These are phyloP conservation scores for Eleusine indica DNA, from an alignment of 176 grass and related monocot genomes.

Conservation along the genomic window DNA sequence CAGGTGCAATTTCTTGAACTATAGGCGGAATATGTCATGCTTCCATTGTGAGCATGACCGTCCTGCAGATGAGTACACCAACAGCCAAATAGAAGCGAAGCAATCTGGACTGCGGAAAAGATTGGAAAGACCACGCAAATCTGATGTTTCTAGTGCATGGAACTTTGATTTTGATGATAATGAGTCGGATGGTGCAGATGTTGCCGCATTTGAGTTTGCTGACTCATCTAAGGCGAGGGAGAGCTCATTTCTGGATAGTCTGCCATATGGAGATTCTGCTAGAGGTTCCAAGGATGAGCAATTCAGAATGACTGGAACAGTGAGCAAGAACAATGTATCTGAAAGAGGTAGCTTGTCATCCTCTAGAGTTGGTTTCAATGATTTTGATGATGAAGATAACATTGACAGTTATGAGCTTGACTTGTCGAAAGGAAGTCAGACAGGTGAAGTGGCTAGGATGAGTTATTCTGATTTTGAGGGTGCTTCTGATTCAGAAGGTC, in stretches of 20 bases:
- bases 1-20: slow-evolving; percentile 99
- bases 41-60: slow-evolving; percentile 92
- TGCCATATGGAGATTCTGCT: slow-evolving; percentile 46
- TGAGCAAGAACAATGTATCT: slow-evolving; percentile 38
- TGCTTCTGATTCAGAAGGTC: slow-evolving; percentile 68
- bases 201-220: slow-evolving; percentile 94
- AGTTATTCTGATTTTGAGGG: slow-evolving; percentile 77
- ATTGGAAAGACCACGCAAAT: slow-evolving; percentile 53
- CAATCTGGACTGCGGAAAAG: slow-evolving; percentile 51
- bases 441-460: slow-evolving; percentile 62
- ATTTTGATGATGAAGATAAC: slow-evolving; percentile 96
- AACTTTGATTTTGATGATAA: slow-evolving; percentile 99
- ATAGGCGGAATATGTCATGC: slow-evolving; percentile 94
- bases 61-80: slow-evolving; percentile 75
- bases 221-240: slow-evolving; percentile 56
- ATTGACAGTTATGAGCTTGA: slow-evolving; percentile 92
- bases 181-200: slow-evolving; percentile 95
- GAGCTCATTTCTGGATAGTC: slow-evolving; percentile 39
- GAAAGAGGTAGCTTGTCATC: slow-evolving; percentile 50
- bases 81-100: slow-evolving; percentile 64
- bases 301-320: slow-evolving; percentile 41
- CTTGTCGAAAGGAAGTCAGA: slow-evolving; percentile 51
- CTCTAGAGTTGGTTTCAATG: slow-evolving; percentile 70
- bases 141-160: slow-evolving; percentile 81
- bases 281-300: slow-evolving; percentile 42